Conservation (phyloP, 1,139 yeast species). For the Diutina rugosa region DNA sequence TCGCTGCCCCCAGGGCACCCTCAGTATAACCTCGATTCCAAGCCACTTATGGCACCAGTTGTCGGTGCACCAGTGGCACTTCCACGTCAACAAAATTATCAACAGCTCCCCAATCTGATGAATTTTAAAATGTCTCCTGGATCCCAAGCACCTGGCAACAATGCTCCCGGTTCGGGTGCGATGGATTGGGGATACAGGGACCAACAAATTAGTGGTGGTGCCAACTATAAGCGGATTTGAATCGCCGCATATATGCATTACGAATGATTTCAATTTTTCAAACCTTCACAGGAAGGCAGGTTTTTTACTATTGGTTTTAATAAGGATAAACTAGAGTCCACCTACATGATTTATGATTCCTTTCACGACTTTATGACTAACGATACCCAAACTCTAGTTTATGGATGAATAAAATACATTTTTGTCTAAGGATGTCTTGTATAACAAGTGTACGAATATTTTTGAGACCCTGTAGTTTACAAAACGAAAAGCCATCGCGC, state of each 20-base stretch:
- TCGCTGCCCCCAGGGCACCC: not conserved
- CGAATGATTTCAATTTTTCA: not conserved
- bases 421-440: not conserved
- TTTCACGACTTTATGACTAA: not conserved
- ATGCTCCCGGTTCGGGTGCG: not conserved
- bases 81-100: not conserved
- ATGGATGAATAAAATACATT: not conserved
- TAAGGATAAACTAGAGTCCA: not conserved
- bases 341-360: not conserved
- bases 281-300: not conserved
- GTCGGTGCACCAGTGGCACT: not conserved
- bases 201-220: not conserved
- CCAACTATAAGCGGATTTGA: slow-evolving; percentile 1
- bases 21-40: not conserved
- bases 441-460: too few relatives aligned
- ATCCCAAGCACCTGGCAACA: not conserved
- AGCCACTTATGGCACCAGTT: not conserved
- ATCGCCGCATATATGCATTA: not conserved
- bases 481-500: too few relatives aligned
- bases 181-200: slow-evolving; percentile 1
- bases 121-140: not conserved
- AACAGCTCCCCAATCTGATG: not conserved
- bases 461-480: too few relatives aligned
- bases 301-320: not conserved
- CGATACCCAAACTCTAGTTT: not conserved